Evolutionary conservation across 805 yeast species (phyloP), one percentile per base, ranked within the genome.

Genomic region (Yamadazyma phyllophila): DNA sequence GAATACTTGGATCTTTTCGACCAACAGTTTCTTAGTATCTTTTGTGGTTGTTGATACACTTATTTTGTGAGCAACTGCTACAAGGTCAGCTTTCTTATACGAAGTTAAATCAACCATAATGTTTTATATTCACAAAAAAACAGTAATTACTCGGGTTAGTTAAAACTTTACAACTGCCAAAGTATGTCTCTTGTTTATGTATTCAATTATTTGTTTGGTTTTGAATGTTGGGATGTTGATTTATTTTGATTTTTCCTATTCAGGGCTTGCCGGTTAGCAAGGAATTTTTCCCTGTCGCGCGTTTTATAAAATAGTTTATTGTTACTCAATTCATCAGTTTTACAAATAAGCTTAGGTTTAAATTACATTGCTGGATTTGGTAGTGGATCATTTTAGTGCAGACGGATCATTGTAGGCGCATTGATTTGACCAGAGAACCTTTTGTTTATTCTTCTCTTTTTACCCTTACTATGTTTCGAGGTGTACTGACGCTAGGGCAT

Each of bases 71-170:
- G 66, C 65, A 33, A 63, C 67, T 36, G 53, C 56, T 52, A 65
- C 58, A 49, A 71, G 60, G 43, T 71, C 76, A 36, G 74, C 73
- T 55, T 71, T 71, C 52, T 66, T 71, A 51, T 55, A 66, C 36
- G 58, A 49, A 34, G 54, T 56, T 55, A 59, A 66, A 31, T 66
- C 70, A 38, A 70, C 61, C 75, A 70, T 69, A 17, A 24, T 10
- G 17, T 12, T 26, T 37, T 30, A 24, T 37, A 7, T n/a, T n/a
- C n/a, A n/a, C 11, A 24, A 32, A 24, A 37, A 9, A 13, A 24
- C 16, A 16, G 26, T 36, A 31, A 24, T 26, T 37, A 14, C 11
- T 37, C 24, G 24, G 32, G n/a, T 37, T 26, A 11, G 15, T 13
- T 7, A 36, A 36, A 29, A 12, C 32, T 13, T 13, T 12, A 29